Percentiles rank a stretch among this genome's conserved stretches.
Evolutionary conservation across 257 asterid genomes (phyloP).

Genomic region (Solanum paucissectum): DNA sequence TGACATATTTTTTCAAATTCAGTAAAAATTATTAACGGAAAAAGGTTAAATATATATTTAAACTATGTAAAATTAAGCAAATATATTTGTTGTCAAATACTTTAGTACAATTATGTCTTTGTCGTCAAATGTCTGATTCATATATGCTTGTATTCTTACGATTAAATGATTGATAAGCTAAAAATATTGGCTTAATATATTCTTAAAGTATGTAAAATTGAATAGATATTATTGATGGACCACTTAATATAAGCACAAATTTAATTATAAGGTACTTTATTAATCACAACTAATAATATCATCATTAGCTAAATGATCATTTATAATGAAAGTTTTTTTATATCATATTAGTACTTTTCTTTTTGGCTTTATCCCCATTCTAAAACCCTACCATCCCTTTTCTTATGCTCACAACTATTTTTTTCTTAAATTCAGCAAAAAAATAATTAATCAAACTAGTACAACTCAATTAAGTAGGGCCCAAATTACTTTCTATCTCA

Average conservation of each 20-base stretch:
- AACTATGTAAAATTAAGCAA: not conserved
- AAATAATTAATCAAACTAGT: not conserved
- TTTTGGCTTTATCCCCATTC: constrained; percentile 1
- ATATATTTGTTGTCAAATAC: not conserved
- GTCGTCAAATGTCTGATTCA: not conserved
- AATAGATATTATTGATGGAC: not conserved
- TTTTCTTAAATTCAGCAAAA: constrained; percentile 29
- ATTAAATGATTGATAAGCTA: not conserved
- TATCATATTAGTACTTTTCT: not conserved
- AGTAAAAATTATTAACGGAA: not conserved
- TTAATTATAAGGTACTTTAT: constrained; percentile 13
- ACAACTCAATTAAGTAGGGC: constrained; percentile 4
- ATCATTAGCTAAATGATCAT: constrained; percentile 4
- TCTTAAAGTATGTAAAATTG: not conserved
- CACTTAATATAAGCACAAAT: not conserved
- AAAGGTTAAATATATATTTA: not conserved
- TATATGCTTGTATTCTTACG: not conserved
- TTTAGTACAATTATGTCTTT: not conserved
- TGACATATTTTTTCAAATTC: constrained; percentile 23
- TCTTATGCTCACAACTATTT: constrained; percentile 9
- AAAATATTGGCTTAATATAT: not conserved
- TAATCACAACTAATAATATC: constrained; percentile 3
- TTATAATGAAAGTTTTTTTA: not conserved
- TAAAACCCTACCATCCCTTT: not conserved
- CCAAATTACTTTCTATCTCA: not conserved